Evolutionary conservation across 148 eudicot genomes (phyloP), one percentile per base, ranked within the genome.

Genomic region (Dysphania ambrosioides): DNA sequence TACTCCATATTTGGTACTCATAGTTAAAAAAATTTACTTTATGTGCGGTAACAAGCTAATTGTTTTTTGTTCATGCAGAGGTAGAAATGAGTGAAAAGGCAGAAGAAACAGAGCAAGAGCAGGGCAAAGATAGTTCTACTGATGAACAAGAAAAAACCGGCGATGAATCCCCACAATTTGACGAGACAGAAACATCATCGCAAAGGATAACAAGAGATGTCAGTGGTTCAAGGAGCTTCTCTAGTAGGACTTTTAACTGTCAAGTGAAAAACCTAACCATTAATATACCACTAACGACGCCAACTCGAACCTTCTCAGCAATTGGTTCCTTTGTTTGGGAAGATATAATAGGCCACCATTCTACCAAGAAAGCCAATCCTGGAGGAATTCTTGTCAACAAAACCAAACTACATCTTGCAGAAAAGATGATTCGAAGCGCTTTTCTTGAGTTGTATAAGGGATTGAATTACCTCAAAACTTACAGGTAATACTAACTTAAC

Each of bases 361-460:
- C 91, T 2, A 86, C 99, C 26, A 92, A 80, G 72, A 96, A 92
- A 85, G 65, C 77, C 55, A 84, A 86, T 56, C 73, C 87, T 0
- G 85, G 86, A 68, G 88, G 85, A 74, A 70, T 92, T 36, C 97
- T 87, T 58, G 78, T 92, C 75, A 92, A 88, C 67, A 90, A 84
- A 82, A 86, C 81, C 57, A 92, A 90, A 82, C 83, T 96, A 26
- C 91, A 82, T 16, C 97, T 92, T 69, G 97, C 99, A 2, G 94
- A 89, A 81, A 96, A 96, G 84, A 92, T 92, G 97, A 92, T 96
- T 32, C 73, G 84, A 79, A 91, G 97, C 34, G 99, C 99, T 72
- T 86, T 92, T 70, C 79, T 92, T 80, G 99, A 96, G 82, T 87
- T 96, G 72, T 92, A 87, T 72, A 96, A 92, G 82, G 99, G 97